Percentiles rank a stretch among this genome's conserved stretches.
Conservation (phyloP, 305 asterid genomes). For the Solanum hybrid region DNA sequence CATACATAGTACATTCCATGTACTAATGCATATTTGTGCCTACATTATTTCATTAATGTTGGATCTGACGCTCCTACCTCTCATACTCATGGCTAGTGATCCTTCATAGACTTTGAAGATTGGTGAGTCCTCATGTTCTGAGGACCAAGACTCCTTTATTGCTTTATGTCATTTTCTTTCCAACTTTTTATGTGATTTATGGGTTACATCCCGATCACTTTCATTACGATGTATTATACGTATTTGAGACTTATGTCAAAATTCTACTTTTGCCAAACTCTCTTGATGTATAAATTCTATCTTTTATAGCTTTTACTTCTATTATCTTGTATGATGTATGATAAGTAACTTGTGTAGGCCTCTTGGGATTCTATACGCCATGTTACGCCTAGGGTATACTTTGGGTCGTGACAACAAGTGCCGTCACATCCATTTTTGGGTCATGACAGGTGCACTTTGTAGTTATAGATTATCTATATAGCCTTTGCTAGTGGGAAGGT, state of each 20-base stretch:
- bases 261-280: not conserved
- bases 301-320: not conserved
- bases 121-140: not conserved
- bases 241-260: not conserved
- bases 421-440: no score
- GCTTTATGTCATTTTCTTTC: not conserved
- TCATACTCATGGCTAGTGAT: not conserved
- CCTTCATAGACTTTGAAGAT: not conserved
- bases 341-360: not conserved
- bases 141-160: not conserved
- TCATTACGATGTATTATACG: not conserved
- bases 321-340: not conserved
- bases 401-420: not conserved
- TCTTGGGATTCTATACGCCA: not conserved
- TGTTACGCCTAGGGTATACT: not conserved
- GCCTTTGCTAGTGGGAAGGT: no score
- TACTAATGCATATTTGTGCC: not conserved
- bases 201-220: not conserved
- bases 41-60: not conserved
- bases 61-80: not conserved
- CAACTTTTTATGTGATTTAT: not conserved
- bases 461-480: no score
- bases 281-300: not conserved
- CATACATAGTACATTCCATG: not conserved
- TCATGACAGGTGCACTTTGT: no score